Percentiles rank a stretch among this genome's conserved stretches.
These are phyloP conservation scores for Trametes cubensis DNA, from an alignment of 768 basidiomycete genomes.

Conservation along the genomic window DNA sequence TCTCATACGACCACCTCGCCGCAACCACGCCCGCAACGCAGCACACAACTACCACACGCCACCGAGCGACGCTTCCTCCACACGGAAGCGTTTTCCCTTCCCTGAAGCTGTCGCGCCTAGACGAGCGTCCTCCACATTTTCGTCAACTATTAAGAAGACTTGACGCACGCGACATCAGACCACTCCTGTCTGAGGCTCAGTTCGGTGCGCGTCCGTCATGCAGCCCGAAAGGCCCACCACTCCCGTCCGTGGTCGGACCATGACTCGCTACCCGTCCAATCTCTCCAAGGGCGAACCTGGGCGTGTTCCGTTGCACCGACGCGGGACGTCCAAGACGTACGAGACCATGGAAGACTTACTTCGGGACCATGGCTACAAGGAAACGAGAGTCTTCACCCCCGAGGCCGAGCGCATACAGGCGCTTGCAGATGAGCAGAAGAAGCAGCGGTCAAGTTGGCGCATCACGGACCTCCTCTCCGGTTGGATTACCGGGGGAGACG, in stretches of 20 bases:
- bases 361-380: slow-evolving; percentile 88
- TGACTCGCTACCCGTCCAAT: slow-evolving; percentile 52
- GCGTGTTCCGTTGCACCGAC: slow-evolving; percentile 73
- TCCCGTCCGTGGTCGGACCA: slow-evolving; percentile 28
- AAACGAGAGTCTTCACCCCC: slow-evolving; percentile 87
- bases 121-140: not conserved
- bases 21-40: not conserved
- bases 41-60: not conserved
- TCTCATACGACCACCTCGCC: not conserved
- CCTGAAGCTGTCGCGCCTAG: not conserved
- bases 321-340: slow-evolving; percentile 80
- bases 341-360: slow-evolving; percentile 86
- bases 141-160: not conserved
- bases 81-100: not conserved
- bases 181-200: not conserved
- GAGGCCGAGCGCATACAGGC: slow-evolving; percentile 61
- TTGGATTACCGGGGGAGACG: slow-evolving; percentile 48
- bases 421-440: slow-evolving; percentile 29
- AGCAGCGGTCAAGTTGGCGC: slow-evolving; percentile 37
- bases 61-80: not conserved
- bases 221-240: slow-evolving; percentile 22
- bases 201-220: not conserved
- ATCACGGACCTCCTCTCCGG: slow-evolving; percentile 65
- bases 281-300: slow-evolving; percentile 44
- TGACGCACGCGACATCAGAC: slow-evolving; percentile 9